Evolutionary conservation across 2,329 filamentous ascomycete genomes (phyloP).

Genomic region (Sclerotinia glacialis): DNA sequence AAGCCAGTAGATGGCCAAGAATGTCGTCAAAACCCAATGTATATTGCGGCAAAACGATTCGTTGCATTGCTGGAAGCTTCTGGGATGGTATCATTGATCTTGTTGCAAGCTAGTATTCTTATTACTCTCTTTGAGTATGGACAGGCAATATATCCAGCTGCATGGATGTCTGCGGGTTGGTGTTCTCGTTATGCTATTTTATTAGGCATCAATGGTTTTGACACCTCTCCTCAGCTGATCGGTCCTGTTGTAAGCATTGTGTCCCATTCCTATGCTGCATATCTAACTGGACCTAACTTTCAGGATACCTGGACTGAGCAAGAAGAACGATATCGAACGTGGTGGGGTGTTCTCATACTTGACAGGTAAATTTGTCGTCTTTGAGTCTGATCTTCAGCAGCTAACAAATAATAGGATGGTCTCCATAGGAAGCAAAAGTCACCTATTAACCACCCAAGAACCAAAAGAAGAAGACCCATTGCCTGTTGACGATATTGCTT

Average conservation of each 20-base stretch:
- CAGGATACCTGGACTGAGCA: slow-evolving; percentile 47
- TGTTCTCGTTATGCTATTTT: slow-evolving; percentile 48
- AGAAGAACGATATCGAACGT: slow-evolving; percentile 48
- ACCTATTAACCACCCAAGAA: slow-evolving; percentile 37
- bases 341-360: slow-evolving; percentile 50
- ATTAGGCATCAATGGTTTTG: slow-evolving; percentile 44
- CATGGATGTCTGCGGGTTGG: slow-evolving; percentile 48
- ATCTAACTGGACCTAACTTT: slow-evolving; percentile 11
- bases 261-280: background rate
- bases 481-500: slow-evolving; percentile 41
- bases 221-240: slow-evolving; percentile 42
- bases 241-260: slow-evolving; percentile 39
- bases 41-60: slow-evolving; percentile 46
- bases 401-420: slow-evolving; percentile 34
- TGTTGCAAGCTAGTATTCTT: slow-evolving; percentile 48
- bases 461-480: slow-evolving; percentile 31
- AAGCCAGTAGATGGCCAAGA: slow-evolving; percentile 41
- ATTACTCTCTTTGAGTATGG: slow-evolving; percentile 49
- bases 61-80: slow-evolving; percentile 43
- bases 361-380: slow-evolving; percentile 40
- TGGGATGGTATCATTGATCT: slow-evolving; percentile 44
- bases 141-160: slow-evolving; percentile 50
- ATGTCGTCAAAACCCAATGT: slow-evolving; percentile 42
- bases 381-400: background rate
- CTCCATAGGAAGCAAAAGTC: slow-evolving; percentile 35